These are phyloP conservation scores for Uncinocarpus reesii DNA, from an alignment of 2,329 filamentous ascomycete species.

Conservation along the genomic window DNA sequence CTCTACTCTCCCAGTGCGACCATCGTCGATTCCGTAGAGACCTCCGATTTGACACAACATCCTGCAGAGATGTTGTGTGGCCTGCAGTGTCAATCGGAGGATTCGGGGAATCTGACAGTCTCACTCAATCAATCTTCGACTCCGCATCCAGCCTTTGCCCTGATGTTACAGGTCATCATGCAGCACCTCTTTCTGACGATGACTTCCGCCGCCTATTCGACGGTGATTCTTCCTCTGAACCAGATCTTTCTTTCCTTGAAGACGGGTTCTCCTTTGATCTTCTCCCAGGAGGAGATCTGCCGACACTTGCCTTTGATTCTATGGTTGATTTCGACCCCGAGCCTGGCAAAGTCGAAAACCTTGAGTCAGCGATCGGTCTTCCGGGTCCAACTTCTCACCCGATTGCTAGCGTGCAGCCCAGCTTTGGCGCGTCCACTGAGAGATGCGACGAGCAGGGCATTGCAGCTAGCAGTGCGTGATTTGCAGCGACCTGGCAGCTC, in stretches of 20 bases:
- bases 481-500: slow-evolving; percentile 28
- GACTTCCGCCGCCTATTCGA: slow-evolving; percentile 51
- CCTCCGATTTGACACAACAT: slow-evolving; percentile 98
- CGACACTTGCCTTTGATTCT: slow-evolving; percentile 45
- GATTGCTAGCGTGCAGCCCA: slow-evolving; percentile 45
- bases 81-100: slow-evolving; percentile 98
- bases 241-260: slow-evolving; percentile 69
- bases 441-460: slow-evolving; percentile 45
- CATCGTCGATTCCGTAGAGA: slow-evolving; percentile 41
- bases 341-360: slow-evolving; percentile 35
- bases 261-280: slow-evolving; percentile 64
- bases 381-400: slow-evolving; percentile 41
- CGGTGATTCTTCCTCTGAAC: slow-evolving; percentile 56
- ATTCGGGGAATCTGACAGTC: slow-evolving; percentile 39
- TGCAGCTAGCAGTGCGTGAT: slow-evolving; percentile 42
- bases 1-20: slow-evolving; percentile 34
- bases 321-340: slow-evolving; percentile 47
- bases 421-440: slow-evolving; percentile 45
- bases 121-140: slow-evolving; percentile 34
- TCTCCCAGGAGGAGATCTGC: slow-evolving; percentile 43
- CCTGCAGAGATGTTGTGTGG: slow-evolving; percentile 99
- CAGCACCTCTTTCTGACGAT: slow-evolving; percentile 58
- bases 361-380: slow-evolving; percentile 39
- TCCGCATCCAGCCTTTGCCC: slow-evolving; percentile 30
- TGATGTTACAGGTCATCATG: slow-evolving; percentile 50